Conservation (phyloP, 768 basidiomycete genomes). For the Tylopilus sp. region DNA sequence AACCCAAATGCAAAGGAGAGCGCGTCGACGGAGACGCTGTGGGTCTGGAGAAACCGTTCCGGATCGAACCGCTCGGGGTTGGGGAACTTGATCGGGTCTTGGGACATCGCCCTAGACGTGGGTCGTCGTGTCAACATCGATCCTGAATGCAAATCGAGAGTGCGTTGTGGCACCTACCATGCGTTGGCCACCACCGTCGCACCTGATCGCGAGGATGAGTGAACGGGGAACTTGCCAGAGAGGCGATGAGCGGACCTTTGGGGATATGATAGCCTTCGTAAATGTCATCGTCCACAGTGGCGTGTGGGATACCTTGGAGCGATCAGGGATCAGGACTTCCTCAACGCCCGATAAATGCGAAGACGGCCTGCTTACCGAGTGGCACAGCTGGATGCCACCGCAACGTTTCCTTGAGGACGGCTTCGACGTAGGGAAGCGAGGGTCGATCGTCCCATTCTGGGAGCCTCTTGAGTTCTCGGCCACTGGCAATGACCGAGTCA, state of each 20-base stretch:
- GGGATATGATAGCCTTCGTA: slow-evolving; percentile 51
- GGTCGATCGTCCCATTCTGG: slow-evolving; percentile 18
- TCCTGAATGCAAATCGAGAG: not conserved
- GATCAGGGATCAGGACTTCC: too few species aligned
- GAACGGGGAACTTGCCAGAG: not conserved
- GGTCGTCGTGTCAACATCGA: not conserved
- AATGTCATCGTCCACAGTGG: slow-evolving; percentile 36
- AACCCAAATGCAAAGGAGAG: slow-evolving; percentile 33
- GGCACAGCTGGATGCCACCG: slow-evolving; percentile 22
- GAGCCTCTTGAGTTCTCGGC: slow-evolving; percentile 18
- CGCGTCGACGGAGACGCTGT: slow-evolving; percentile 2
- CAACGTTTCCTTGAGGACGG: slow-evolving; percentile 22
- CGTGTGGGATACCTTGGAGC: slow-evolving; percentile 28
- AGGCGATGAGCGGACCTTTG: slow-evolving; percentile 34
- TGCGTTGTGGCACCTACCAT: slow-evolving; percentile 8
- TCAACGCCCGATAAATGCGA: not conserved
- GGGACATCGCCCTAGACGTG: slow-evolving; percentile 31
- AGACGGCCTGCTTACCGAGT: slow-evolving; percentile 4
- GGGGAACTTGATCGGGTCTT: slow-evolving; percentile 36
- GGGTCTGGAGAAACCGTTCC: slow-evolving; percentile 29
- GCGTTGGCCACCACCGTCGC: slow-evolving; percentile 21
- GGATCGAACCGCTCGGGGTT: slow-evolving; percentile 39
- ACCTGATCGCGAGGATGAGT: slow-evolving; percentile 5
- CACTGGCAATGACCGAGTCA: slow-evolving; percentile 13
- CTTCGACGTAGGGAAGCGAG: slow-evolving; percentile 22